These are phyloP conservation scores for Rhizoclosmatium sp. DNA, from an alignment of 192 early-diverging fungal genomes.

Conservation along the genomic window DNA sequence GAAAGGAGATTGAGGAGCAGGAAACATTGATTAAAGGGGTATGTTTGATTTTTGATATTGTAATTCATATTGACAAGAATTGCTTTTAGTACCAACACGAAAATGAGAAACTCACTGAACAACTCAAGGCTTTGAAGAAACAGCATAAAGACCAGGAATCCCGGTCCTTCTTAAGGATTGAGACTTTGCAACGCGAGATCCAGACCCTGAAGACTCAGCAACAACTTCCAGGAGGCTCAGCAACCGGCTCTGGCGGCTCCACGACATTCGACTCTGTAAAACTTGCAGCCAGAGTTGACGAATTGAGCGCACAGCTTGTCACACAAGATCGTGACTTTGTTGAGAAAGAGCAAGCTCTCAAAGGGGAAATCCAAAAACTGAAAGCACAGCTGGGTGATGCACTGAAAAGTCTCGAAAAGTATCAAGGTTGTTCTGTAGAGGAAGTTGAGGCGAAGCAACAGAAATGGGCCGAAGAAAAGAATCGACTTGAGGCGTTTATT, in stretches of 20 bases:
- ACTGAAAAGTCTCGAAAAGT: background rate
- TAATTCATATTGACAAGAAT: background rate
- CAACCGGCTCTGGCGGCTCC: background rate
- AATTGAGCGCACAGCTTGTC: constrained; percentile 22
- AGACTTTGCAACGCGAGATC: constrained; percentile 36
- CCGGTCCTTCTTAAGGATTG: constrained; percentile 35
- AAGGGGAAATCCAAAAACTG: constrained; percentile 30
- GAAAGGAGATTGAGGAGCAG: constrained; percentile 41
- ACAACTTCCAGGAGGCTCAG: background rate
- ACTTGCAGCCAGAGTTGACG: constrained; percentile 26
- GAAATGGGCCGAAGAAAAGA: constrained; percentile 9
- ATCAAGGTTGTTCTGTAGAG: constrained; percentile 21
- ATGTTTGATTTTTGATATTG: background rate
- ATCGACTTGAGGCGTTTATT: constrained; percentile 31
- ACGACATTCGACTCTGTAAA: constrained; percentile 8
- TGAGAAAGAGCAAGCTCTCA: background rate
- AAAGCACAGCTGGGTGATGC: constrained; percentile 34
- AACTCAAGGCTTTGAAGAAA: constrained; percentile 19
- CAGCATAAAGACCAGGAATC: constrained; percentile 35
- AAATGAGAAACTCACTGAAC: constrained; percentile 41
- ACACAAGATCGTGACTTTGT: constrained; percentile 2
- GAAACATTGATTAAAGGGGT: constrained; percentile 40
- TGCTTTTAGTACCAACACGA: constrained; percentile 36
- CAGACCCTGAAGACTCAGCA: constrained; percentile 5
- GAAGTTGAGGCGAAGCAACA: constrained; percentile 28